Conservation (phyloP, 1,284 basidiomycete species). For the Trichosporon asahii region DNA sequence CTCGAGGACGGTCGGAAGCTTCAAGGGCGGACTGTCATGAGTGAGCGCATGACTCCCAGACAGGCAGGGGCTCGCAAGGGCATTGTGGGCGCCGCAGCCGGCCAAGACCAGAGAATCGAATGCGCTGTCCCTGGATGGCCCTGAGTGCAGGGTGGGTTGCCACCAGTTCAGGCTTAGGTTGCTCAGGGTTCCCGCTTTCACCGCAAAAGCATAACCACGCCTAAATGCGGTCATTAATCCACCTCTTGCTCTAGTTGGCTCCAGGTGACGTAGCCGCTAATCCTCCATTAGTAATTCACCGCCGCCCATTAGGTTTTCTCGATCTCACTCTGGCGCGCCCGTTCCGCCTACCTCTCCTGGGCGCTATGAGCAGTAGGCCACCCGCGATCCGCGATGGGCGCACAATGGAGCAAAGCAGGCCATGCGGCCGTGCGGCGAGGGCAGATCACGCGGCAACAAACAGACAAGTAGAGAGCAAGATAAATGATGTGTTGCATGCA, state of each 20-base stretch:
- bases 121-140: not conserved
- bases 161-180: constrained; percentile 1
- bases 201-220: not conserved
- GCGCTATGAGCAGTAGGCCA: not conserved
- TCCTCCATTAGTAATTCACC: not conserved
- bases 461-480: no score
- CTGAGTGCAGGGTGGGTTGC: not conserved
- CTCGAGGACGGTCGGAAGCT: not conserved
- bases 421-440: not conserved
- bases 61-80: not conserved
- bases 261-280: constrained; percentile 3
- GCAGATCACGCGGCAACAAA: not conserved
- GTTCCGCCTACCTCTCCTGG: not conserved
- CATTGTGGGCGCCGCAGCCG: not conserved
- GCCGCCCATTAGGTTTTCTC: not conserved
- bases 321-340: not conserved
- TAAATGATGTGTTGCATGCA: not conserved
- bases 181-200: not conserved
- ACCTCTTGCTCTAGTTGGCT: not conserved
- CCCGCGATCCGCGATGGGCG: not conserved
- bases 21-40: not conserved
- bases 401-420: not conserved
- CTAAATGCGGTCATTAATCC: not conserved
- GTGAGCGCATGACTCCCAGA: not conserved
- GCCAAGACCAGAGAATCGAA: not conserved